Percentiles rank a stretch among this genome's conserved stretches.
Evolutionary conservation across 768 basidiomycete species (phyloP).

Genomic region (Asterophora lycoperdoides): DNA sequence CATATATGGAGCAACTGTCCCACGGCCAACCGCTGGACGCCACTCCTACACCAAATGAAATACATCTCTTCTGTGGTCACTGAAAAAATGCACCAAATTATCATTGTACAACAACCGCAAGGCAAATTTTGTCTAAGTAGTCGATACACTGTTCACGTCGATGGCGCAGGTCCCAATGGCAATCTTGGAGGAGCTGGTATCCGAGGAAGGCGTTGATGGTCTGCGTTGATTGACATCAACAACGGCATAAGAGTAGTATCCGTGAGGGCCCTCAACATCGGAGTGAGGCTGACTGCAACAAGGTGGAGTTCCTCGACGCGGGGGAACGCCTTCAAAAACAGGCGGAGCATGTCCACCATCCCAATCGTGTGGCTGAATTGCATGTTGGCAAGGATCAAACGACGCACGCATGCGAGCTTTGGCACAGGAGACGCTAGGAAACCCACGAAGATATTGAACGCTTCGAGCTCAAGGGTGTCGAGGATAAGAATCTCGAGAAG

Average conservation of each 20-base stretch:
- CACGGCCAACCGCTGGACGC: no score
- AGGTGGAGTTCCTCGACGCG: neutral
- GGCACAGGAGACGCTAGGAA: neutral
- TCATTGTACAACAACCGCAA: no score
- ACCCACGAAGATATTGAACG: constrained; percentile 1
- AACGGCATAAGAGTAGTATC: neutral
- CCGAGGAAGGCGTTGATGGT: neutral
- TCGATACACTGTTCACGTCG: no score
- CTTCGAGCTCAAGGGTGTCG: neutral
- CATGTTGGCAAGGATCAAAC: neutral
- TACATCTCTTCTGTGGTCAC: no score
- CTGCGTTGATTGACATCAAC: neutral
- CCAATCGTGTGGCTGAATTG: neutral
- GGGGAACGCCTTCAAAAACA: constrained; percentile 5
- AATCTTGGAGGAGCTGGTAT: no score
- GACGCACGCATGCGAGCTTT: neutral
- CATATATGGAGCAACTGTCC: no score
- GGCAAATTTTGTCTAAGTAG: no score
- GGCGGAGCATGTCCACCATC: neutral
- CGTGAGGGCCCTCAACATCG: neutral
- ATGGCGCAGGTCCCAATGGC: no score
- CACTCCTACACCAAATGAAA: no score
- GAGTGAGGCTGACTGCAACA: neutral
- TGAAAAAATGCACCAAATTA: no score
- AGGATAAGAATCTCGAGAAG: neutral